These are phyloP conservation scores for Phylloporus sp. DNA, from an alignment of 768 basidiomycete species.

Conservation along the genomic window DNA sequence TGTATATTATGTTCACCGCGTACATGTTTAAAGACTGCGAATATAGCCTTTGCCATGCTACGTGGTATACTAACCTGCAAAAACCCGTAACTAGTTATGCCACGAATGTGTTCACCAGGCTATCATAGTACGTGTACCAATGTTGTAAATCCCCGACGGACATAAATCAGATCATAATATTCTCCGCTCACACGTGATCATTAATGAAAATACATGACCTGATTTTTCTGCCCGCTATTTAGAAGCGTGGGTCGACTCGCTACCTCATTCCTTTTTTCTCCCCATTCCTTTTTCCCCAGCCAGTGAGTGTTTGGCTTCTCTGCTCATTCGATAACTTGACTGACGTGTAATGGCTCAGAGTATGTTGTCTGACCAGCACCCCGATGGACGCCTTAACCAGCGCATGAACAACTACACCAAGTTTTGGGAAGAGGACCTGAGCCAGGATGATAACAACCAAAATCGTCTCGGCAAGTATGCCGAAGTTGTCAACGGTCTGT, in stretches of 20 bases:
- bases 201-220: neutral
- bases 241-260: neutral
- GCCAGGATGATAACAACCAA: constrained; percentile 67
- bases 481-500: constrained; percentile 88
- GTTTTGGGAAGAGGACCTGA: constrained; percentile 86
- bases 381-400: constrained; percentile 58
- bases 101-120: too few species aligned
- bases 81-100: too few species aligned
- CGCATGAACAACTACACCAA: constrained; percentile 84
- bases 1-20: too few species aligned
- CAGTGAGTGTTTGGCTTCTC: neutral
- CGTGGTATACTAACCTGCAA: too few species aligned
- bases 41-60: too few species aligned
- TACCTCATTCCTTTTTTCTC: neutral
- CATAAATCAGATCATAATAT: too few species aligned
- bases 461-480: constrained; percentile 80
- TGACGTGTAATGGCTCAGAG: neutral
- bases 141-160: too few species aligned
- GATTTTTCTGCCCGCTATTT: neutral
- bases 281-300: neutral
- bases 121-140: too few species aligned
- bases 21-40: too few species aligned
- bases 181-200: neutral
- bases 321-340: neutral
- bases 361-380: constrained; percentile 26